Conservation (phyloP, 176 grass and related monocot species). For the Alopecurus myosuroides region DNA sequence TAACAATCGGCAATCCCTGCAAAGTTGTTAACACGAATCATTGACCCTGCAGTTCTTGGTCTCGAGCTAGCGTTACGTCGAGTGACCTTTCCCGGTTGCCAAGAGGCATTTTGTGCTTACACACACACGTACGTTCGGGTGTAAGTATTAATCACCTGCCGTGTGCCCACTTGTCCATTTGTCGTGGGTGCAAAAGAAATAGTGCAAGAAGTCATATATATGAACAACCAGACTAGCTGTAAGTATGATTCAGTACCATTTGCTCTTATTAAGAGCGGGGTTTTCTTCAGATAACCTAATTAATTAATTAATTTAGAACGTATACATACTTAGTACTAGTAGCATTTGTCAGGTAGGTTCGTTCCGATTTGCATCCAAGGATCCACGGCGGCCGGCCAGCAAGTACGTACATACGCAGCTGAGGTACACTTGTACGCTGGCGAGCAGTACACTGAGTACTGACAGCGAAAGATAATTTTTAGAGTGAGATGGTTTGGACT, state of each 20-base stretch:
- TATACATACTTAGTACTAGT: not conserved
- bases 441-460: too few species aligned
- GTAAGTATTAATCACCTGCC: too few species aligned
- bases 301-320: too few species aligned
- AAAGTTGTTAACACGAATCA: not conserved
- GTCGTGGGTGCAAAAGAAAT: not conserved
- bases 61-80: not conserved
- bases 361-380: not conserved
- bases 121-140: too few species aligned
- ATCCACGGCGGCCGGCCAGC: not conserved
- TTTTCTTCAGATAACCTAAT: not conserved
- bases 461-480: not conserved
- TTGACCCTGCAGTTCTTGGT: not conserved
- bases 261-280: not conserved
- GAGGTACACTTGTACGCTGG: not conserved
- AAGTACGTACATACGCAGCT: not conserved
- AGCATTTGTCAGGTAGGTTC: not conserved
- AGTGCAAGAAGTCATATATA: not conserved
- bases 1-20: not conserved
- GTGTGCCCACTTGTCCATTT: not conserved
- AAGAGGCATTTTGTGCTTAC: not conserved
- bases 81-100: conserved; percentile 21
- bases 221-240: too few species aligned
- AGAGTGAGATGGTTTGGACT: too few species aligned
- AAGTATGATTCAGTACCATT: not conserved